Evolutionary conservation across 108 stramenopile genomes (phyloP).

Genomic region (Nannochloropsis salina): DNA sequence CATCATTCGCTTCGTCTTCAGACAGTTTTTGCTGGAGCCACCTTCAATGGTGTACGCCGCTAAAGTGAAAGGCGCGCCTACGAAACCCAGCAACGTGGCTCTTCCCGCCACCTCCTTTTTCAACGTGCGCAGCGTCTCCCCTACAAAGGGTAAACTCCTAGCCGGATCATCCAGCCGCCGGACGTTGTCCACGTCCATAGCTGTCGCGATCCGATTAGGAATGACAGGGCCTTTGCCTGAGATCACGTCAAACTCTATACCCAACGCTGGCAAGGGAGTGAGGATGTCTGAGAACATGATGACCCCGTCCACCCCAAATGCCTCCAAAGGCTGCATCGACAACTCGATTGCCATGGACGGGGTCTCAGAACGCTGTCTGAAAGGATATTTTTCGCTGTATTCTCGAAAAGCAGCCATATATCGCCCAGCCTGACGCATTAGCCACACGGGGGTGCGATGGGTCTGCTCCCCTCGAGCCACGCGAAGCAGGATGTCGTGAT

Average conservation of each 20-base stretch:
- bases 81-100: constrained; percentile 92
- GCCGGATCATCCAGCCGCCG: constrained; percentile 40
- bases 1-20: constrained; percentile 78
- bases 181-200: constrained; percentile 24
- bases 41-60: constrained; percentile 94
- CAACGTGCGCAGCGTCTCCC: constrained; percentile 68
- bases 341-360: constrained; percentile 89
- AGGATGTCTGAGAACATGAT: constrained; percentile 99
- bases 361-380: constrained; percentile 87
- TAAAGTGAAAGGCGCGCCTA: constrained; percentile 95
- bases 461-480: constrained; percentile 85
- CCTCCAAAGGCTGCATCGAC: constrained; percentile 81
- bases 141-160: constrained; percentile 77
- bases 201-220: constrained; percentile 40
- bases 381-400: constrained; percentile 83
- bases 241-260: constrained; percentile 88
- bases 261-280: constrained; percentile 88
- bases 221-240: constrained; percentile 88
- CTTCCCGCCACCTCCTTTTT: constrained; percentile 67
- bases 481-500: constrained; percentile 78
- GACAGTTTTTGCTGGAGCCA: constrained; percentile 75
- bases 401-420: constrained; percentile 96
- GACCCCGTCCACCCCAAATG: constrained; percentile 92
- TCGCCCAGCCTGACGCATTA: constrained; percentile 97
- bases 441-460: constrained; percentile 94